Percentiles rank a stretch among this genome's conserved stretches.
These are phyloP conservation scores for Colletotrichum tanaceti DNA, from an alignment of 2,329 filamentous ascomycete genomes.

Conservation along the genomic window DNA sequence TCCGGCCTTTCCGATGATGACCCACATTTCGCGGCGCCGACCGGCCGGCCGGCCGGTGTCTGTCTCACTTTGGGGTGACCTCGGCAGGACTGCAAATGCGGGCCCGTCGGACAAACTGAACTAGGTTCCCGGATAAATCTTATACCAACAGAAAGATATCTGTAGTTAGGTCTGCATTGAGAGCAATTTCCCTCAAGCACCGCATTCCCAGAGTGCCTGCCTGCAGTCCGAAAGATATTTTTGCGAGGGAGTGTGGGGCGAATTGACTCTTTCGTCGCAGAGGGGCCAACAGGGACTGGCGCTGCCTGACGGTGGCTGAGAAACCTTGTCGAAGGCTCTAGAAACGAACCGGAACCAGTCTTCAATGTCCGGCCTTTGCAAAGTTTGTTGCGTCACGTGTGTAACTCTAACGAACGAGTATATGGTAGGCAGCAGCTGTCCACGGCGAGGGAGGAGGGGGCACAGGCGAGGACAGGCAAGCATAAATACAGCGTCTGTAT, in stretches of 20 bases:
- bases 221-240: neutral
- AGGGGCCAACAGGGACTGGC: neutral
- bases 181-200: neutral
- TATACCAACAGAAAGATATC: no score
- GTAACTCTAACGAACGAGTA: no score
- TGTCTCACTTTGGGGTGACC: no score
- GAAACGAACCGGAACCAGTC: conserved; percentile 24
- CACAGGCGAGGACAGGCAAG: neutral
- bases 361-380: no score
- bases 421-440: conserved; percentile 21
- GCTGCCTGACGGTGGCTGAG: conserved; percentile 16
- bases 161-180: neutral
- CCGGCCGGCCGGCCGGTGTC: no score
- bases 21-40: neutral
- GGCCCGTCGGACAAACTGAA: neutral
- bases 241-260: neutral
- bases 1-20: no score
- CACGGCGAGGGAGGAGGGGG: neutral
- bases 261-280: neutral
- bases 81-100: no score
- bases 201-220: neutral
- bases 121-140: no score
- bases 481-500: conserved; percentile 26
- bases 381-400: no score
- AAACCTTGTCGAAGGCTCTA: conserved; percentile 28